Evolutionary conservation across 345 rosid species (phyloP), one percentile per base, ranked within the genome.

Genomic region (Euphorbia tirucalli): DNA sequence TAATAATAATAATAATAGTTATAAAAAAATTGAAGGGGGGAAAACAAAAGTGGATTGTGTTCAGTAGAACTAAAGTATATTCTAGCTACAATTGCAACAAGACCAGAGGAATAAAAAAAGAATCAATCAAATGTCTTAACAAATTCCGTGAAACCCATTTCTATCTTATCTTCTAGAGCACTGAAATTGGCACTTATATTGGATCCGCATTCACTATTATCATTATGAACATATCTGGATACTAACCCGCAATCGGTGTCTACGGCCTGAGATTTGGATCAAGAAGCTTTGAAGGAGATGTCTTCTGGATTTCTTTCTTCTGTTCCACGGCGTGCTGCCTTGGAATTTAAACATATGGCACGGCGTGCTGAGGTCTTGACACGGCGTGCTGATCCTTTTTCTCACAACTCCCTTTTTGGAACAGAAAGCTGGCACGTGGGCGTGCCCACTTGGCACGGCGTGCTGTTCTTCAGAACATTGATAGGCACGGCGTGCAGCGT

Each of bases 251-350:
- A 37, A 61, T 85, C 87, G 0, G 72, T 43, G 22, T 74, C 78
- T 28, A 37, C 59, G 57, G 65, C 72, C 9, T 67, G 74, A 1
- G 66, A 77, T 75, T 78, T 80, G 2, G 83, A 80, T 76, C 79
- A 82, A 7, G 82, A 63, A 2, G 82, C 50, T 59, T 69, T 75
- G 5, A 77, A 71, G 74, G 73, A 80, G 9, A 35, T 37, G 0
- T 66, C 86, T 54, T 80, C n/a, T 88, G 3, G 87, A 71, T 68
- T 83, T 86, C 82, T 80, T 88, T 35, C 75, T 65, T 66, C 83
- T 71, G 18, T n/a, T n/a, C n/a, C n/a, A n/a, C n/a, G n/a, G n/a
- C n/a, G n/a, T n/a, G n/a, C n/a, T n/a, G n/a, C n/a, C n/a, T n/a
- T n/a, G n/a, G n/a, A n/a, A n/a, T n/a, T n/a, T n/a, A n/a, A n/a